These are phyloP conservation scores for Fraxinus sp. DNA, from an alignment of 305 asterid species.

Conservation along the genomic window DNA sequence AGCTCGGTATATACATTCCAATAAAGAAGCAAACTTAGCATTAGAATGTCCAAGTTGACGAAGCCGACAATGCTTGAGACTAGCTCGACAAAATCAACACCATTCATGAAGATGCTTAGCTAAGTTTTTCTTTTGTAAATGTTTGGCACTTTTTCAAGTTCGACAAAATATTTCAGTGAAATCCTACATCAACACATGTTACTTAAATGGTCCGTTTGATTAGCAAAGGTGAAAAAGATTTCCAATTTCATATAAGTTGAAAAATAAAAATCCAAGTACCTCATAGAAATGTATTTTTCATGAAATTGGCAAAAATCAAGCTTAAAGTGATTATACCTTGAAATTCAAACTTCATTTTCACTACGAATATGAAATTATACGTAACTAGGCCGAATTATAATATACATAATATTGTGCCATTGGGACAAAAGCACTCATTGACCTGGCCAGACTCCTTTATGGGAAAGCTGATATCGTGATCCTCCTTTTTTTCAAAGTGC, in stretches of 20 bases:
- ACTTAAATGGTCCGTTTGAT: neutral
- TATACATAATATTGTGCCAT: neutral
- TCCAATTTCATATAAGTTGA: too few relatives aligned
- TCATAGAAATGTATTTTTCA: too few relatives aligned
- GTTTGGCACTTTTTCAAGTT: neutral
- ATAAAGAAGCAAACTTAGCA: neutral
- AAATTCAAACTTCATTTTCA: too few relatives aligned
- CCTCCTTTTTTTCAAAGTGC: conserved; percentile 9
- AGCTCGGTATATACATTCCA: neutral
- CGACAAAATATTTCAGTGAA: neutral
- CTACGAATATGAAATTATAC: too few relatives aligned
- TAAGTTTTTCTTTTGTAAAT: neutral
- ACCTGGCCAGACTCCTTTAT: conserved; percentile 32
- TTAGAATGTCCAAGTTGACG: neutral
- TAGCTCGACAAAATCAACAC: neutral
- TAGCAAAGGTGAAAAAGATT: too few relatives aligned
- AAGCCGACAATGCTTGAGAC: neutral
- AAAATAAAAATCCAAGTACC: too few relatives aligned
- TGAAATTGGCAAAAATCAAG: too few relatives aligned
- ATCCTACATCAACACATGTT: neutral
- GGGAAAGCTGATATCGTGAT: conserved; percentile 22
- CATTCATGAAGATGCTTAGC: neutral
- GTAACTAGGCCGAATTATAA: too few relatives aligned
- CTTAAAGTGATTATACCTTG: too few relatives aligned
- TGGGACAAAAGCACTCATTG: conserved; percentile 21